Conservation (phyloP, 2,329 filamentous ascomycete genomes). For the Bipolaris oryzae region DNA sequence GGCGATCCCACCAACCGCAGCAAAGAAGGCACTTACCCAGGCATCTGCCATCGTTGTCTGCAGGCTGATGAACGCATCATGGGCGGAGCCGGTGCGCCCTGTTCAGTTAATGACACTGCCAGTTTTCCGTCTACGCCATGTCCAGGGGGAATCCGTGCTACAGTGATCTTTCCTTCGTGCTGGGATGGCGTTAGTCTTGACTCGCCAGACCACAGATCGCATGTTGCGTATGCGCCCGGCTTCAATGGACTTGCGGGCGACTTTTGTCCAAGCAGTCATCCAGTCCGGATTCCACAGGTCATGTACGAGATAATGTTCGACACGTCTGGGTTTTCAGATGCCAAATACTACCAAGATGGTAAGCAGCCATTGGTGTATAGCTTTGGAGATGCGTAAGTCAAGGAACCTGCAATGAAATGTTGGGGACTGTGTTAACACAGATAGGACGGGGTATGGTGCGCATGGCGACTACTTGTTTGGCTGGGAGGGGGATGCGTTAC, state of each 20-base stretch:
- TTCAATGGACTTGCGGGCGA: not conserved
- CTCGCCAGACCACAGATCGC: conserved; percentile 62
- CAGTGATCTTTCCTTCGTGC: conserved; percentile 57
- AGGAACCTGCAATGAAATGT: not conserved
- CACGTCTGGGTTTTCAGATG: conserved; percentile 40
- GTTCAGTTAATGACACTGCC: conserved; percentile 48
- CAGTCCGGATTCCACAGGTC: conserved; percentile 54
- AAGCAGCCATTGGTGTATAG: conserved; percentile 40
- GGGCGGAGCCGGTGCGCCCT: conserved; percentile 43
- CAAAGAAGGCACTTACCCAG: conserved; percentile 35
- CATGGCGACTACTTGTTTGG: conserved; percentile 37
- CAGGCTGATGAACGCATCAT: conserved; percentile 35
- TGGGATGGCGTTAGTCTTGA: conserved; percentile 60
- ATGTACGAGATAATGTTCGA: conserved; percentile 57
- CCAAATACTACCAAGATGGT: conserved; percentile 34
- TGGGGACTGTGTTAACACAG: not conserved
- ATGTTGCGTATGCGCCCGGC: conserved; percentile 48
- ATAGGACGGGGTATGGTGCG: conserved; percentile 37
- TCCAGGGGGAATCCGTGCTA: conserved; percentile 53
- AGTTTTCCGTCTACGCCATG: conserved; percentile 47
- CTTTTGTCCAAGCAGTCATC: conserved; percentile 51
- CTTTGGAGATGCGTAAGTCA: conserved; percentile 41
- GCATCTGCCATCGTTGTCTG: conserved; percentile 43
- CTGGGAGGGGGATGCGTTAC: conserved; percentile 39
- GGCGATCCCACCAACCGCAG: conserved; percentile 47